phyloP scores from a whole-genome alignment of 2,329 filamentous ascomycete genomes.

The Diaporthe amygdali region DNA sequence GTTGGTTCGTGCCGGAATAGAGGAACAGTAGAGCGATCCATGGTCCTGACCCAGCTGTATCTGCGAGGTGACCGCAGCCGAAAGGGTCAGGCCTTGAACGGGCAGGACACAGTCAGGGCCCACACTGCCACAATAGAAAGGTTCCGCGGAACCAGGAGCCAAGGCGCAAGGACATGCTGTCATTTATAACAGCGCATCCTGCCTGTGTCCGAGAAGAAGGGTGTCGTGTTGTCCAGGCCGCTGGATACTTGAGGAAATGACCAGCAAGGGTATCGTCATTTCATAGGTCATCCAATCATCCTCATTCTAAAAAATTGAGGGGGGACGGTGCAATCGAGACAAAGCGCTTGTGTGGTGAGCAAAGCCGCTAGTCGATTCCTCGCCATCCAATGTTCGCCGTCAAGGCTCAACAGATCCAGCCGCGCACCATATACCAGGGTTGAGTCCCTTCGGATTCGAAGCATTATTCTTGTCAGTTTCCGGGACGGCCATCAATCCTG shows the following conservation, averaged over 20 bases:
- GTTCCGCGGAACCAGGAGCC: neutral
- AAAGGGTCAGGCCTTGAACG: neutral
- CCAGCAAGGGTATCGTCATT: neutral
- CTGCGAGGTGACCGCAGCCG: neutral
- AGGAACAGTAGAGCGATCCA: neutral
- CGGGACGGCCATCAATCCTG: neutral
- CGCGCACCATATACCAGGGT: neutral
- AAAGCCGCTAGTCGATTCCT: neutral
- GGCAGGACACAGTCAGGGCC: neutral
- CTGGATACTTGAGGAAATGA: neutral
- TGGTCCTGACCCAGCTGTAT: neutral
- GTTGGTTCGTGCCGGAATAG: neutral
- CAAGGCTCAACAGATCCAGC: neutral
- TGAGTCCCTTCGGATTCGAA: neutral
- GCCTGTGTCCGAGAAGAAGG: neutral
- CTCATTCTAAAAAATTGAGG: neutral
- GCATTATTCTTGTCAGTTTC: neutral
- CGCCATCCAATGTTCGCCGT: neutral
- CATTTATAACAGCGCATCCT: neutral
- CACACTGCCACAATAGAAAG: neutral
- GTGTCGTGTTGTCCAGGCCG: neutral
- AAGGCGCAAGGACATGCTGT: neutral
- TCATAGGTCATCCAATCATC: conserved; percentile 8
- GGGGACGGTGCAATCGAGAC: neutral
- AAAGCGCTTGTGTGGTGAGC: neutral